Percentiles rank a stretch among this genome's conserved stretches.
phyloP scores from a whole-genome alignment of 2,329 filamentous ascomycete genomes.

The Fusarium scirpi region DNA sequence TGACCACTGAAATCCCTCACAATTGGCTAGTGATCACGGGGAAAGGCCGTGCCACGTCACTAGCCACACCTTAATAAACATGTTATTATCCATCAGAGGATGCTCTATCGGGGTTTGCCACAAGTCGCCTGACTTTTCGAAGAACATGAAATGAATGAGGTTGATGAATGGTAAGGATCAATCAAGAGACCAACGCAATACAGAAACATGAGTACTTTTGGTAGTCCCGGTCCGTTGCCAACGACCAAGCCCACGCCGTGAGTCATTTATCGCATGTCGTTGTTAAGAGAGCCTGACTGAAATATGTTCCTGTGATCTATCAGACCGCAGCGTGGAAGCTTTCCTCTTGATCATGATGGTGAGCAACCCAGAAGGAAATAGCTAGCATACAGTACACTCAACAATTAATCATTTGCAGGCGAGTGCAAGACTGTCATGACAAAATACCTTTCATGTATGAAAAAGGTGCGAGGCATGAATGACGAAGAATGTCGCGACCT shows the following conservation, averaged over 20 bases:
- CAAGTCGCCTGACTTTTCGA: slow-evolving; percentile 38
- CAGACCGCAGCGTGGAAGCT: slow-evolving; percentile 90
- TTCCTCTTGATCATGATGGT: slow-evolving; percentile 91
- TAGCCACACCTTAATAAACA: slow-evolving; percentile 39
- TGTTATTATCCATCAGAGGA: slow-evolving; percentile 33
- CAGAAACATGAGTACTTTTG: slow-evolving; percentile 71
- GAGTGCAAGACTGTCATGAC: slow-evolving; percentile 94
- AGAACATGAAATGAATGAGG: slow-evolving; percentile 20
- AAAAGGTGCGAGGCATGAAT: slow-evolving; percentile 84
- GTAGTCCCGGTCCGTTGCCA: slow-evolving; percentile 75
- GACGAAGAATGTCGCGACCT: slow-evolving; percentile 85
- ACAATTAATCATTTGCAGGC: slow-evolving; percentile 61
- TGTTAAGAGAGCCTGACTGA: slow-evolving; percentile 22
- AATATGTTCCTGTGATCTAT: slow-evolving; percentile 3
- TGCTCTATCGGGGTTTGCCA: slow-evolving; percentile 40
- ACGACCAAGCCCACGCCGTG: slow-evolving; percentile 77
- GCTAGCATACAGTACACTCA: not conserved
- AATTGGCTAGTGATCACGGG: slow-evolving; percentile 5
- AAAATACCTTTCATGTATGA: slow-evolving; percentile 87
- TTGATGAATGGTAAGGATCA: slow-evolving; percentile 17
- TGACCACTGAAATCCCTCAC: slow-evolving; percentile 2
- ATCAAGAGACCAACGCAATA: slow-evolving; percentile 20
- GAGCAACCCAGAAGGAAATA: slow-evolving; percentile 32
- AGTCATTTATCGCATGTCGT: slow-evolving; percentile 52
- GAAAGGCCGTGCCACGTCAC: slow-evolving; percentile 37